phyloP scores from a whole-genome alignment of 345 rosid genomes.

The Citrus trifoliata region DNA sequence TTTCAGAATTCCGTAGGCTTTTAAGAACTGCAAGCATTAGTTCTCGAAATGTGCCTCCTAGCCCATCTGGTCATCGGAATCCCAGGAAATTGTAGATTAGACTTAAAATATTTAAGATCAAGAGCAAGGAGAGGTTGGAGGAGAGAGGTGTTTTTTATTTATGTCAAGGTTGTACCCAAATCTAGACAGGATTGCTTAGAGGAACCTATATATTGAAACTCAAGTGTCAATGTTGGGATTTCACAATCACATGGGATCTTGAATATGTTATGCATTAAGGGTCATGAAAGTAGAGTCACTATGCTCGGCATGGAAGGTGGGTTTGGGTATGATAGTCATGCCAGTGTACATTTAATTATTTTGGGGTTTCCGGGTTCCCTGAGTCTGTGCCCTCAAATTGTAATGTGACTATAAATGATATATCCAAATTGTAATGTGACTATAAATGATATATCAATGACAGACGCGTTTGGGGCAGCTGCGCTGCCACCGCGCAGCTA shows the following conservation, averaged over 20 bases:
- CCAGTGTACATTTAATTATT: conserved; percentile 24
- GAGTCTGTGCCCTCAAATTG: conserved; percentile 19
- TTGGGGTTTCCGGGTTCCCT: conserved; percentile 8
- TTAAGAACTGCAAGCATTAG: conserved; percentile 88
- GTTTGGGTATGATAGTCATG: conserved; percentile 9
- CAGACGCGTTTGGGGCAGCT: too few species aligned
- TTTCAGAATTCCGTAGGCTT: conserved; percentile 80
- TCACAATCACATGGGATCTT: background rate
- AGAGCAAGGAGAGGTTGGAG: conserved; percentile 1
- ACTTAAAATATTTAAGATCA: conserved; percentile 12
- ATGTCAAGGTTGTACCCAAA: background rate
- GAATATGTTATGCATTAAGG: conserved; percentile 1
- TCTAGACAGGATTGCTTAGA: background rate
- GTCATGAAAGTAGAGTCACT: conserved; percentile 3
- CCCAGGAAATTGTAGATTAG: conserved; percentile 31
- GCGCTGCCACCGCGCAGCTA: too few species aligned
- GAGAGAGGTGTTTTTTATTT: background rate
- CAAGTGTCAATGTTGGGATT: conserved; percentile 3
- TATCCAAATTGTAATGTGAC: background rate
- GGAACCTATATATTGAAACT: conserved; percentile 12
- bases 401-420: conserved; percentile 16
- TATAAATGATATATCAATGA: too few species aligned
- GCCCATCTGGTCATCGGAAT: conserved; percentile 43
- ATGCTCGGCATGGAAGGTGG: background rate
- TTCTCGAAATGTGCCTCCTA: conserved; percentile 39